Evolutionary conservation across 1,284 basidiomycete species (phyloP).

Genomic region (Anthracocystis panici-leucophaei): DNA sequence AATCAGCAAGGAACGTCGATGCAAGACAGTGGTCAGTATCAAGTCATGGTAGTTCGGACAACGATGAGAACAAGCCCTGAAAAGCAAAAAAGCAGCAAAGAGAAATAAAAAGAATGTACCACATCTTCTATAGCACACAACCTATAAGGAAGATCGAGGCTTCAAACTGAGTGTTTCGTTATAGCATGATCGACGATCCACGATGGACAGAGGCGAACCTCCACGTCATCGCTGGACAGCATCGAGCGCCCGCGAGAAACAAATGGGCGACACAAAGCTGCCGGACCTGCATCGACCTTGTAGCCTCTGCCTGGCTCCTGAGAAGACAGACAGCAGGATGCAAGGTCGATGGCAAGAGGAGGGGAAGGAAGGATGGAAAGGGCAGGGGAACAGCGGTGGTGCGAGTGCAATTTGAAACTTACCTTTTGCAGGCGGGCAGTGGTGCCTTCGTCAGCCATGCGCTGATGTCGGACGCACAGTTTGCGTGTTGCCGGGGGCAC

Average conservation of each 20-base stretch:
- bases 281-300: slow-evolving; percentile 38
- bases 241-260: slow-evolving; percentile 27
- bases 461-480: slow-evolving; percentile 89
- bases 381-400: slow-evolving; percentile 3
- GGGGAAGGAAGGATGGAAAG: slow-evolving; percentile 4
- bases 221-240: slow-evolving; percentile 25
- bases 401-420: slow-evolving; percentile 60
- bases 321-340: not conserved
- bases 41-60: slow-evolving; percentile 11
- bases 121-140: slow-evolving; percentile 62
- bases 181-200: slow-evolving; percentile 39
- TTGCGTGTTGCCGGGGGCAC: slow-evolving; percentile 71
- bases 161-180: slow-evolving; percentile 65
- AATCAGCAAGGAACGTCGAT: not conserved
- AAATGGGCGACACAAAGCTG: slow-evolving; percentile 25
- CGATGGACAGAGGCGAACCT: slow-evolving; percentile 10
- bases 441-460: slow-evolving; percentile 96
- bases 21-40: slow-evolving; percentile 19
- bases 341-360: slow-evolving; percentile 10
- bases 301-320: not conserved
- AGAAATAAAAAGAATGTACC: slow-evolving; percentile 34
- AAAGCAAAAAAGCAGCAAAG: slow-evolving; percentile 2
- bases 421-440: slow-evolving; percentile 94
- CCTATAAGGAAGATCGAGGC: slow-evolving; percentile 57
- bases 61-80: not conserved